These are phyloP conservation scores for Quercus rubra DNA, from an alignment of 306 rosid genomes.

Conservation along the genomic window DNA sequence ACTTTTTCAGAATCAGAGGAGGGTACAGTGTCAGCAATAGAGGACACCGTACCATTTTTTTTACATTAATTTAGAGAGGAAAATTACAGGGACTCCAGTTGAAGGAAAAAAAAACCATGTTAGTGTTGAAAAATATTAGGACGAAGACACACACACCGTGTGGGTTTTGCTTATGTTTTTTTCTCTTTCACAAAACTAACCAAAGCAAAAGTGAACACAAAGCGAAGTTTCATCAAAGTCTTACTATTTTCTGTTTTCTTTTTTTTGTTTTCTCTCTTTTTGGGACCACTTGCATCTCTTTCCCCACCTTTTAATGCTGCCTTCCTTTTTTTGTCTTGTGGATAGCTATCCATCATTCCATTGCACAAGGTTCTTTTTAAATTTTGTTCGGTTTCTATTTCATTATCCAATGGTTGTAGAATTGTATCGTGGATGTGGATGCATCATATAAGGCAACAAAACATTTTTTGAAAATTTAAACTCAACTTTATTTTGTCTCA, in stretches of 20 bases:
- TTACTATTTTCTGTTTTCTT: constrained; percentile 10
- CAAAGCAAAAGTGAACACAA: constrained; percentile 20
- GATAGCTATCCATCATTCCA: background rate
- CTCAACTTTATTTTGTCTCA: too few relatives aligned
- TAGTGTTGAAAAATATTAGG: background rate
- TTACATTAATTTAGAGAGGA: constrained; percentile 25
- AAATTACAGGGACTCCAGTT: background rate
- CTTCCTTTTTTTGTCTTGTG: constrained; percentile 27
- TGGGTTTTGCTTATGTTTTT: constrained; percentile 14
- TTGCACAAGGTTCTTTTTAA: background rate
- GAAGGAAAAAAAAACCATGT: background rate
- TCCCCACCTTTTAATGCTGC: constrained; percentile 42
- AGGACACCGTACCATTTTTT: constrained; percentile 20
- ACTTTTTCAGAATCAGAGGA: constrained; percentile 18
- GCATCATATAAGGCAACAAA: too few relatives aligned
- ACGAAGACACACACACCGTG: constrained; percentile 12
- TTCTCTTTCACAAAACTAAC: constrained; percentile 29
- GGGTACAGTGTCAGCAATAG: constrained; percentile 32
- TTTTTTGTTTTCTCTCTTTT: background rate
- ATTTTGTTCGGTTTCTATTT: background rate
- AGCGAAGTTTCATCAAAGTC: constrained; percentile 3
- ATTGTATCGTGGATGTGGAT: background rate
- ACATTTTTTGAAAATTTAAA: too few relatives aligned
- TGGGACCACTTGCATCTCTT: constrained; percentile 48
- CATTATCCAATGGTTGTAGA: background rate